Base-by-base conservation (phyloP, 371 early-diverging fungal species). In the Massospora cicadina region DNA sequence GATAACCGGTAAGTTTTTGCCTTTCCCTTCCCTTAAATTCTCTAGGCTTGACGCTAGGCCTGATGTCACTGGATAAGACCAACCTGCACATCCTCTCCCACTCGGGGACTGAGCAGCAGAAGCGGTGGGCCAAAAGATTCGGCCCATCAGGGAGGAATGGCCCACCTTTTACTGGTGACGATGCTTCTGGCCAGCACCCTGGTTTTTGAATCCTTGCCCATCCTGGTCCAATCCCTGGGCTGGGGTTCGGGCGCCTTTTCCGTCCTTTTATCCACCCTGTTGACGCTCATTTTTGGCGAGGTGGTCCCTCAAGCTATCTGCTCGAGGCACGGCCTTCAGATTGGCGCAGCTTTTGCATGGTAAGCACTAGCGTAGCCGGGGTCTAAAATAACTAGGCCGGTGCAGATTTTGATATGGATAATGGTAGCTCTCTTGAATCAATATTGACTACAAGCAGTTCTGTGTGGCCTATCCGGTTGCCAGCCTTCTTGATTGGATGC, bases 281-380 rank as follows among this genome's bases (percentile, higher is more conserved):
- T 96, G 67, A 88, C 94, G 54, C 73, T 95, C 23, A 94, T 96
- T 76, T 95, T 94, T 66, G 95, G 94, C 84, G 85, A 77, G 74
- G 82, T 82, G 64, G 82, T 84, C 58, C 82, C 86, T 58, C 79
- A 80, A 54, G 79, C 80, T 7, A 72, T 81, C 21, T 79, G 77
- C 66, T 74, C 80, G 17, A 71, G 73, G 31, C 68, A 70, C 73
- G 28, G 61, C 17, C 33, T 60, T 17, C n/a, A 7, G 3, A 60
- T 60, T 29, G 61, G 61, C n/a, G 61, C 61, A 1, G 33, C 21
- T 12, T 60, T 60, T 5, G 31, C 61, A 33, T 60, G 61, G 61
- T 59, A 57, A 63, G 57, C 43, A 17, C 43, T 43, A 43, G 5
- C 5, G 5, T 43, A 43, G 17, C 17, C 17, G 43, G 17, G 17